Conservation (phyloP, 495 filamentous ascomycete species). For the Lentithecium fluviatile region DNA sequence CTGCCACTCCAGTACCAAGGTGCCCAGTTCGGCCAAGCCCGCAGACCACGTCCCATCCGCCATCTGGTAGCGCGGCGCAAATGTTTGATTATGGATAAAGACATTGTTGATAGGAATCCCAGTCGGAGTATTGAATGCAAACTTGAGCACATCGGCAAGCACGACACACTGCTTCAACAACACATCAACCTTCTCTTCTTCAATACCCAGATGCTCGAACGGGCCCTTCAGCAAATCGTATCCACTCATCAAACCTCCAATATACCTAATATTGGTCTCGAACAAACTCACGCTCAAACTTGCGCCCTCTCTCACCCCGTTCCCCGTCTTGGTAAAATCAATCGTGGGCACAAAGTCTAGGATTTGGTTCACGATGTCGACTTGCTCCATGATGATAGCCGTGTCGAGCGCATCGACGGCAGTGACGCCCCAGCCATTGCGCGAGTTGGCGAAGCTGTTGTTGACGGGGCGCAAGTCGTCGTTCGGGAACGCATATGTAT, state of each 20-base stretch:
- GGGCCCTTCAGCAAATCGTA: conserved; percentile 80
- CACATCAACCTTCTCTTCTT: conserved; percentile 48
- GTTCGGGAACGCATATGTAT: conserved; percentile 24
- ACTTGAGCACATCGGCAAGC: conserved; percentile 70
- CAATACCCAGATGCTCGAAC: conserved; percentile 49
- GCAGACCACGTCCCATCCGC: conserved; percentile 26
- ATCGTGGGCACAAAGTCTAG: conserved; percentile 65
- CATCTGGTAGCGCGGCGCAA: conserved; percentile 15
- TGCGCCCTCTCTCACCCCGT: neutral
- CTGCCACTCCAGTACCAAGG: conserved; percentile 76
- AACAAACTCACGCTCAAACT: conserved; percentile 65
- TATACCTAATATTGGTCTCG: conserved; percentile 86
- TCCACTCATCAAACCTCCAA: conserved; percentile 74
- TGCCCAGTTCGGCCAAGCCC: conserved; percentile 40
- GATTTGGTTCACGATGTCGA: conserved; percentile 64
- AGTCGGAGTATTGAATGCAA: conserved; percentile 72
- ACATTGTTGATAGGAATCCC: conserved; percentile 77
- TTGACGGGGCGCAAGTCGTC: conserved; percentile 23
- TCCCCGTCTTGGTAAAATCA: conserved; percentile 62
- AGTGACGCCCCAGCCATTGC: conserved; percentile 85
- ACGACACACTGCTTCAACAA: conserved; percentile 65
- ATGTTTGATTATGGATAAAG: conserved; percentile 50
- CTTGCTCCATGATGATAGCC: conserved; percentile 72
- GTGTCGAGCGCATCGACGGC: conserved; percentile 84
- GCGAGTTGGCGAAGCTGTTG: conserved; percentile 17